phyloP scores from a whole-genome alignment of 805 yeast species.

The Kluyveromyces lactis region DNA sequence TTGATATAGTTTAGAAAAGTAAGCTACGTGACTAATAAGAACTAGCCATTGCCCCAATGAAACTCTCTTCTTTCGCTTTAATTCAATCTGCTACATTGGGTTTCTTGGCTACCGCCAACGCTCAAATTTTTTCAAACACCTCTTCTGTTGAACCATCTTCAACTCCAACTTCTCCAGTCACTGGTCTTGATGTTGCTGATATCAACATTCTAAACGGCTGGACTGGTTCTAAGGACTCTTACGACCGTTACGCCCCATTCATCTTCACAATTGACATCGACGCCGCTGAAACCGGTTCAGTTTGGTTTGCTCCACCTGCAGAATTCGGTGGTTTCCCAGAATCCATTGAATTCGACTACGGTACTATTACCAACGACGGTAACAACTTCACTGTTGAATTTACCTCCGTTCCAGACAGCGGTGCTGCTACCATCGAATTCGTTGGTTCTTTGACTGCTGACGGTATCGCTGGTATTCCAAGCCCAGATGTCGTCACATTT shows the following conservation, averaged over 20 bases:
- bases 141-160: constrained; percentile 1
- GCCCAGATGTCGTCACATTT: constrained; percentile 3
- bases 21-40: no score
- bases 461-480: constrained; percentile 1
- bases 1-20: no score
- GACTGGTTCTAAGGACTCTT: constrained; percentile 2
- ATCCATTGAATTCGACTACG: constrained; percentile 5
- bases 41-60: background rate
- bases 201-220: constrained; percentile 1
- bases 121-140: background rate
- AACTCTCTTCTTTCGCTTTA: constrained; percentile 1
- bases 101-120: constrained; percentile 1
- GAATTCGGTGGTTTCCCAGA: constrained; percentile 5
- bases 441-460: constrained; percentile 1
- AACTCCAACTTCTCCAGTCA: background rate
- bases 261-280: constrained; percentile 5
- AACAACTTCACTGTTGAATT: constrained; percentile 8
- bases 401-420: constrained; percentile 6
- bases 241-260: constrained; percentile 4
- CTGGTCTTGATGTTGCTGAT: constrained; percentile 1
- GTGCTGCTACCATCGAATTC: constrained; percentile 5
- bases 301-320: constrained; percentile 8
- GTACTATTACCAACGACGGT: constrained; percentile 6
- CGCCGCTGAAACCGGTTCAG: constrained; percentile 6
- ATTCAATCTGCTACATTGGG: constrained; percentile 1